Evolutionary conservation across 306 rosid genomes (phyloP), one percentile per base, ranked within the genome.

Genomic region (Hylodesmum podocarpum): DNA sequence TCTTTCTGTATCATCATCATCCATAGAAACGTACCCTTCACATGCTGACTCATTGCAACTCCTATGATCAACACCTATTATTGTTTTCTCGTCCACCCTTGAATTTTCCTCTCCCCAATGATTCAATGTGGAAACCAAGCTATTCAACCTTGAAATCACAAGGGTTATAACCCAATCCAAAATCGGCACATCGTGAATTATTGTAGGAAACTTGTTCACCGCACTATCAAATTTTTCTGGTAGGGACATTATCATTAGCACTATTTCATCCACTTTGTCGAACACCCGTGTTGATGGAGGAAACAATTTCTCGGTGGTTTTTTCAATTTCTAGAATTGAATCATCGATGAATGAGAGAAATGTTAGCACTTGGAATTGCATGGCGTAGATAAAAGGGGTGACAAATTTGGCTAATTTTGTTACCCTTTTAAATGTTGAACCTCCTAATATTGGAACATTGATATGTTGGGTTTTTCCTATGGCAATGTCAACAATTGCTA

Each of bases 381-480:
- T 62, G 33, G 77, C 53, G 18, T 51, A 59, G 66, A 81, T 58
- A 13, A 88, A 28, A 14, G 96, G 96, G 41, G 75, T 66, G 78
- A 53, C 49, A 24, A 84, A 53, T 71, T 81, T 64, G 28, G 72
- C 78, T 0, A 70, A 46, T 24, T 72, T 82, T 18, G 55, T 53
- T 7, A 81, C 47, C 41, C 68, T 84, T 72, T 83, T 89, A 21
- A 86, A 40, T 2, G 78, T 25, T 46, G 84, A 80, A 43, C 95
- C 92, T 71, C n/a, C n/a, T n/a, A n/a, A n/a, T n/a, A 89, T 5
- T 5, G 86, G 88, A 63, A 89, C 98, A 53, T 82, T 82, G 1
- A 87, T 67, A 57, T 68, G 33, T 73, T 87, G 91, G 50, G 85
- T 78, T 83, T 62, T 81, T 78, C 62, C 55, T 46, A 18, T 73